Conservation (phyloP, 1,284 basidiomycete genomes). For the Papiliotrema laurentii region DNA sequence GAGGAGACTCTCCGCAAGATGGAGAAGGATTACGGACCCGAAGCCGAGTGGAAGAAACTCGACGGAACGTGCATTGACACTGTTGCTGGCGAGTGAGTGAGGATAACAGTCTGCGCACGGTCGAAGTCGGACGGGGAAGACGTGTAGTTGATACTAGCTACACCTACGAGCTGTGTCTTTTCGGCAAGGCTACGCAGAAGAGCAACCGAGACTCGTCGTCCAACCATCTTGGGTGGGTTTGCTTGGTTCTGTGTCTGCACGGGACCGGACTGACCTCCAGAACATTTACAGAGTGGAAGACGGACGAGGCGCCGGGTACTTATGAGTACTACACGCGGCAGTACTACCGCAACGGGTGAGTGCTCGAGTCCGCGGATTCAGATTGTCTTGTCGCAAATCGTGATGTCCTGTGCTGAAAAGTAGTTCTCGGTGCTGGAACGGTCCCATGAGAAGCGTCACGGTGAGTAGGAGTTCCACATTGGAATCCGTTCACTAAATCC, state of each 20-base stretch:
- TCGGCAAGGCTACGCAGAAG: slow-evolving; percentile 81
- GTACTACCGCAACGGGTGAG: slow-evolving; percentile 67
- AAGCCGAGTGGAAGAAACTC: slow-evolving; percentile 95
- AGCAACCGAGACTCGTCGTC: slow-evolving; percentile 72
- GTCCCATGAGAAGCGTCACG: slow-evolving; percentile 60
- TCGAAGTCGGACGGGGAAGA: neutral
- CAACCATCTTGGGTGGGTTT: slow-evolving; percentile 76
- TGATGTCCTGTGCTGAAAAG: slow-evolving; percentile 3
- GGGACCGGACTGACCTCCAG: slow-evolving; percentile 47
- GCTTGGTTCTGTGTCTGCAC: neutral
- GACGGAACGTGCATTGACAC: slow-evolving; percentile 75
- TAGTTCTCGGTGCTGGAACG: slow-evolving; percentile 89
- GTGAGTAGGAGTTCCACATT: slow-evolving; percentile 11
- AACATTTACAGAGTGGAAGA: slow-evolving; percentile 71
- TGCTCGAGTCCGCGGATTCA: neutral
- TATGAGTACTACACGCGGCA: slow-evolving; percentile 76
- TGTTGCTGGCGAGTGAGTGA: slow-evolving; percentile 78
- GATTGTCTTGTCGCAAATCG: no score
- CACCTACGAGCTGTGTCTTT: slow-evolving; percentile 94
- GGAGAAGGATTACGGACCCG: slow-evolving; percentile 68
- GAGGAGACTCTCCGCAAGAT: slow-evolving; percentile 35
- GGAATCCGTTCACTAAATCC: slow-evolving; percentile 1
- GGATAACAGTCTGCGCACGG: neutral
- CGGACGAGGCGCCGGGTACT: slow-evolving; percentile 57
- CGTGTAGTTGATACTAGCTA: slow-evolving; percentile 57